Conservation (phyloP, 2,329 filamentous ascomycete species). For the Colletotrichum sp. region DNA sequence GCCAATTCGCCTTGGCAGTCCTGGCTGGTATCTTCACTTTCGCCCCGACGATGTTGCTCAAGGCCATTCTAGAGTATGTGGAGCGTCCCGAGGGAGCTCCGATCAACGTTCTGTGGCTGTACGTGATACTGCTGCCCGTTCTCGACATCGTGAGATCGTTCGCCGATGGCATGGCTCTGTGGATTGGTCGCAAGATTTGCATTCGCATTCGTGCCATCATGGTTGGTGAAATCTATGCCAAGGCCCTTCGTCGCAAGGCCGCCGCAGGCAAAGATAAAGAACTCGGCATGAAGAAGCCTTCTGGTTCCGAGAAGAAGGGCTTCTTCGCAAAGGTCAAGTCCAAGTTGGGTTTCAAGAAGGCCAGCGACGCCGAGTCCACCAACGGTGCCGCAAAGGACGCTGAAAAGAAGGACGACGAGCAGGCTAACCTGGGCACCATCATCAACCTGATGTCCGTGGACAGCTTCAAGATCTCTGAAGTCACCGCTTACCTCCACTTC, state of each 20-base stretch:
- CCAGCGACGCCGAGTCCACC: constrained; percentile 36
- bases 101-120: constrained; percentile 91
- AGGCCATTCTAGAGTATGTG: constrained; percentile 93
- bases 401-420: constrained; percentile 61
- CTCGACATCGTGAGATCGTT: constrained; percentile 84
- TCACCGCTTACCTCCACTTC: constrained; percentile 94
- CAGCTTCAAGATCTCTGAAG: constrained; percentile 97
- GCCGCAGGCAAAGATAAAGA: constrained; percentile 78
- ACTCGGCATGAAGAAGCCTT: constrained; percentile 60
- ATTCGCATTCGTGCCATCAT: constrained; percentile 93
- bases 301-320: constrained; percentile 40
- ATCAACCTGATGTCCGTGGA: constrained; percentile 99
- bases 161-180: constrained; percentile 84
- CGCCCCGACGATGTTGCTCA: constrained; percentile 87
- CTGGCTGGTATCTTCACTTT: constrained; percentile 87
- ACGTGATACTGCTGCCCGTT: constrained; percentile 87
- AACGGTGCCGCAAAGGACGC: constrained; percentile 39
- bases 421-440: constrained; percentile 95
- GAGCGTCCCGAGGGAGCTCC: constrained; percentile 80
- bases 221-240: constrained; percentile 96
- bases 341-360: constrained; percentile 63
- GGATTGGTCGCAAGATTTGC: constrained; percentile 93
- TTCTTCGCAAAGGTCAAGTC: constrained; percentile 57
- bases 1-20: constrained; percentile 82
- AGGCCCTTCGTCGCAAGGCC: constrained; percentile 90